These are phyloP conservation scores for Magnaporthiopsis rhizophila DNA, from an alignment of 2,329 filamentous ascomycete genomes.

Conservation along the genomic window DNA sequence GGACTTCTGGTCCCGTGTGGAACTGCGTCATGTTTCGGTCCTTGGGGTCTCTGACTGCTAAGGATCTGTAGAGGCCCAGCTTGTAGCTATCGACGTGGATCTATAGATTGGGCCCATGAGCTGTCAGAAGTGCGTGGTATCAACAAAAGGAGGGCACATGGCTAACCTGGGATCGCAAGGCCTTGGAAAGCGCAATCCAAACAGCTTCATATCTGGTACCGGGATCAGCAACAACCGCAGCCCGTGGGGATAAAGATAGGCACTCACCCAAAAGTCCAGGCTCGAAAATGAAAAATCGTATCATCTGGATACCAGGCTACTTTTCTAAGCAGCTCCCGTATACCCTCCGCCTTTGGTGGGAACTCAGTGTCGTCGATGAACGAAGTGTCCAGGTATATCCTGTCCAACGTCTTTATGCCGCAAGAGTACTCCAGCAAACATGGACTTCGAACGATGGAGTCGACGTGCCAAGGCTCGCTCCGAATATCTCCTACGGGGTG, in stretches of 20 bases:
- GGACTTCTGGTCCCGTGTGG: slow-evolving; percentile 48
- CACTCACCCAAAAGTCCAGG: slow-evolving; percentile 72
- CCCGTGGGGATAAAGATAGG: not conserved
- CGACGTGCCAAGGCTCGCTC: slow-evolving; percentile 81
- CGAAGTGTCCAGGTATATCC: slow-evolving; percentile 84
- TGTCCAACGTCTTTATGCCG: slow-evolving; percentile 62
- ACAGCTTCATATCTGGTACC: slow-evolving; percentile 69
- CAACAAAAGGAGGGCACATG: slow-evolving; percentile 1
- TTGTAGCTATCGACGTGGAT: slow-evolving; percentile 84
- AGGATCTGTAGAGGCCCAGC: slow-evolving; percentile 33
- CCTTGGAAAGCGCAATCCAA: slow-evolving; percentile 71
- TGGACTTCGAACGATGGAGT: slow-evolving; percentile 62
- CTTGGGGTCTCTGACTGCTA: slow-evolving; percentile 15
- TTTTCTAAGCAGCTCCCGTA: slow-evolving; percentile 64
- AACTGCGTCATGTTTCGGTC: slow-evolving; percentile 22
- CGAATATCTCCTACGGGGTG: slow-evolving; percentile 56
- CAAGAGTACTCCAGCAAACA: slow-evolving; percentile 65
- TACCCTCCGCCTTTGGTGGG: slow-evolving; percentile 62
- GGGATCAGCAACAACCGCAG: slow-evolving; percentile 4
- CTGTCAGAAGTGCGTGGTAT: not conserved
- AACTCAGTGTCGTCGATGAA: slow-evolving; percentile 45
- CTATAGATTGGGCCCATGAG: slow-evolving; percentile 21
- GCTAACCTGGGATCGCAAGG: slow-evolving; percentile 54
- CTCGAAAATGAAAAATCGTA: slow-evolving; percentile 75
- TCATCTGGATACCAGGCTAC: slow-evolving; percentile 60